These are phyloP conservation scores for Dittrichia graveolens DNA, from an alignment of 129 eudicot species.

Conservation along the genomic window DNA sequence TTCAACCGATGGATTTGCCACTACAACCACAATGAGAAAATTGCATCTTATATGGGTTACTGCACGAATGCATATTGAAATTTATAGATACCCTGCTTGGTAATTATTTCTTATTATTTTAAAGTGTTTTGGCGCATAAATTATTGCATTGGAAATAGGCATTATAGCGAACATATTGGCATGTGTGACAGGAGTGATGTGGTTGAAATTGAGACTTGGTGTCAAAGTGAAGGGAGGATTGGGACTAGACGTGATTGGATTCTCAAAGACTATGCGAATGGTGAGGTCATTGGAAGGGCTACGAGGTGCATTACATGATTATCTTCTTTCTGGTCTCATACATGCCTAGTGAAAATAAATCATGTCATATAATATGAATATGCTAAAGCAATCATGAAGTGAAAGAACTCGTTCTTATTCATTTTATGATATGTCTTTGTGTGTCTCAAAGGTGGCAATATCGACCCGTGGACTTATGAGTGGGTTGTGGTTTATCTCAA, in stretches of 20 bases:
- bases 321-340: not conserved
- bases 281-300: conserved; percentile 92
- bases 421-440: not conserved
- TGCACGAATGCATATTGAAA: conserved; percentile 91
- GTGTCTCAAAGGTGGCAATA: not conserved
- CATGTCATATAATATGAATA: not conserved
- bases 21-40: conserved; percentile 83
- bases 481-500: no score
- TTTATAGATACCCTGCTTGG: conserved; percentile 88
- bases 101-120: not conserved
- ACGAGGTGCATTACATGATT: conserved; percentile 58
- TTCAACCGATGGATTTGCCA: conserved; percentile 91
- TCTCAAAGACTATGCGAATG: conserved; percentile 72
- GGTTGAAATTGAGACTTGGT: conserved; percentile 93
- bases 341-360: not conserved
- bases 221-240: conserved; percentile 84
- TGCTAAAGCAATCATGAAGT: not conserved
- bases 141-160: not conserved
- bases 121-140: not conserved
- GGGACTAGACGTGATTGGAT: conserved; percentile 92
- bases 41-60: conserved; percentile 93
- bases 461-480: no score
- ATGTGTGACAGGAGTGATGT: conserved; percentile 63
- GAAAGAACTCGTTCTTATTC: not conserved
- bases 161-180: conserved; percentile 14